A percentile compares a stretch with the other conserved stretches of the same genome.
Evolutionary conservation across 768 basidiomycete genomes (phyloP).

Genomic region (Suillus sp.): DNA sequence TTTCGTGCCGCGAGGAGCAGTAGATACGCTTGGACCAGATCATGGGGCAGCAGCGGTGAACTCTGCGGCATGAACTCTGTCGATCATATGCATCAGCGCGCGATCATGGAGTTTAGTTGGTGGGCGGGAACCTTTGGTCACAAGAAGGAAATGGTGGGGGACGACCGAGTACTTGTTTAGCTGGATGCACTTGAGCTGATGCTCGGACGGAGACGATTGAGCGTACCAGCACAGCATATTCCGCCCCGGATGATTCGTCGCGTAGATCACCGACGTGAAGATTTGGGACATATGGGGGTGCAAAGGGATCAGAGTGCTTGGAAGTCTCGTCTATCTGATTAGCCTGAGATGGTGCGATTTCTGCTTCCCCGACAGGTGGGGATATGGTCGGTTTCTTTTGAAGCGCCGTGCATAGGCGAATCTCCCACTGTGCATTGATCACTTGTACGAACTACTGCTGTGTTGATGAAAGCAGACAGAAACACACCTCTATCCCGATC

Average conservation of each 20-base stretch:
- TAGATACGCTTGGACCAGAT: constrained; percentile 77
- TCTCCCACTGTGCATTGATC: constrained; percentile 65
- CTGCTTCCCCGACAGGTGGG: constrained; percentile 41
- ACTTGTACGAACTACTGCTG: neutral
- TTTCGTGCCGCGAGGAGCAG: constrained; percentile 70
- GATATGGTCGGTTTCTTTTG: constrained; percentile 71
- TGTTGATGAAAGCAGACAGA: constrained; percentile 6
- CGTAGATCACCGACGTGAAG: constrained; percentile 73
- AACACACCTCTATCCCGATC: constrained; percentile 60
- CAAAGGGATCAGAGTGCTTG: constrained; percentile 67
- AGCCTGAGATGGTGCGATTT: constrained; percentile 21
- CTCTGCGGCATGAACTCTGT: constrained; percentile 77
- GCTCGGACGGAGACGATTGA: constrained; percentile 7
- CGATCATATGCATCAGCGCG: constrained; percentile 5
- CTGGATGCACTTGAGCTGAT: constrained; percentile 39
- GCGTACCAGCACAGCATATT: constrained; percentile 72
- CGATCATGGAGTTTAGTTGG: neutral
- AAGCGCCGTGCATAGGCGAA: constrained; percentile 83
- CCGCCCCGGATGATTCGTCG: constrained; percentile 55
- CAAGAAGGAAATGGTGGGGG: constrained; percentile 83
- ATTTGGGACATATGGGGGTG: constrained; percentile 81
- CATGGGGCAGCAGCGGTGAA: constrained; percentile 75
- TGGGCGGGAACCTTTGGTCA: constrained; percentile 75
- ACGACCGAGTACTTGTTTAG: constrained; percentile 87
- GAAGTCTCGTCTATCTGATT: constrained; percentile 27